phyloP scores from a whole-genome alignment of 352 stramenopile genomes.

The Globisporangium heterothallicum region DNA sequence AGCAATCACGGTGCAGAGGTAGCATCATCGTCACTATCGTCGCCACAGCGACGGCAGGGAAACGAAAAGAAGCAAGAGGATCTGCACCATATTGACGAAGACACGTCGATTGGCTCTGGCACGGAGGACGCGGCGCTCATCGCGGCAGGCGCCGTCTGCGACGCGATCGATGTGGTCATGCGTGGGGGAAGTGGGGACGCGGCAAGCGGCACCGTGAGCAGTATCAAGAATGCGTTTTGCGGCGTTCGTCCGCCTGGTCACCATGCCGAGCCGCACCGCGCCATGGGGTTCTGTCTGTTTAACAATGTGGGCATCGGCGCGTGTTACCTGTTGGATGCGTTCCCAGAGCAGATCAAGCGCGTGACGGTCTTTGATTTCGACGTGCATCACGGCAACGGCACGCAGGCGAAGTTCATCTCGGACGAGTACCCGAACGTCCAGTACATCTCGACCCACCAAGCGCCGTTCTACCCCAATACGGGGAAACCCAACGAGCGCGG shows the following conservation, averaged over 20 bases:
- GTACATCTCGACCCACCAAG: slow-evolving; percentile 33
- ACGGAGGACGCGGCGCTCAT: slow-evolving; percentile 25
- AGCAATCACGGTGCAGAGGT: too few species aligned
- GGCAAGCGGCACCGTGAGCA: too few species aligned
- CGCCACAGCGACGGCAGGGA: too few species aligned
- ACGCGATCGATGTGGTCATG: slow-evolving; percentile 43
- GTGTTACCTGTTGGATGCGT: slow-evolving; percentile 33
- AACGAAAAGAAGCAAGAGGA: not conserved
- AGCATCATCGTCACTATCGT: too few species aligned
- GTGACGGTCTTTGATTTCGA: slow-evolving; percentile 87
- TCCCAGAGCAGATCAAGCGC: slow-evolving; percentile 33
- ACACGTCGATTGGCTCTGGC: slow-evolving; percentile 29
- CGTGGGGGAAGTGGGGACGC: not conserved
- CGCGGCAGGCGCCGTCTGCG: slow-evolving; percentile 26
- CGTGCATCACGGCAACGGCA: slow-evolving; percentile 89
- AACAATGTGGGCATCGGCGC: slow-evolving; percentile 86
- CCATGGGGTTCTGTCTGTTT: slow-evolving; percentile 84
- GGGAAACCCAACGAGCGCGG: slow-evolving; percentile 44
- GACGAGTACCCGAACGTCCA: slow-evolving; percentile 56
- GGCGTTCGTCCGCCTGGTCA: slow-evolving; percentile 77
- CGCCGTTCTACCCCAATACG: slow-evolving; percentile 68
- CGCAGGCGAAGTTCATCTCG: slow-evolving; percentile 61
- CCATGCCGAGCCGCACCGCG: slow-evolving; percentile 59
- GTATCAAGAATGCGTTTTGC: slow-evolving; percentile 42
- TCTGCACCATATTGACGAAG: slow-evolving; percentile 24